Evolutionary conservation across 2,329 filamentous ascomycete genomes (phyloP), one percentile per base, ranked within the genome.

Genomic region (Talaromyces funiculosus): DNA sequence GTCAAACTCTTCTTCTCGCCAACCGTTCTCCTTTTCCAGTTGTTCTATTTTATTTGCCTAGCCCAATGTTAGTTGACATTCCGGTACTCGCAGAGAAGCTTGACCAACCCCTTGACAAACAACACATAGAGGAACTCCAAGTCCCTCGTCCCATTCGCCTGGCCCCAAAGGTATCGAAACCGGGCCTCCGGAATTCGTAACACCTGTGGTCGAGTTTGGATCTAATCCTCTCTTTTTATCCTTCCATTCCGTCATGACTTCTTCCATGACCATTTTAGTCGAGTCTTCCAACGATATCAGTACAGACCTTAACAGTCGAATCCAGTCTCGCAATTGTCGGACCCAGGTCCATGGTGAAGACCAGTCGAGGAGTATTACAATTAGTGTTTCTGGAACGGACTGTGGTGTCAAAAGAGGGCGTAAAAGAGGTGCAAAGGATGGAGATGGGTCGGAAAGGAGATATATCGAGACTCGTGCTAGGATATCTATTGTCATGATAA

Each of bases 1-100:
- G 73, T 99, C 94, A 69, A 99, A 99, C 68, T 96, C 89, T 66
- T 95, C 91, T 75, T 99, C 94, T 75, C 92, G 93, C 92, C 93
- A 99, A 14, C 89, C 86, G 62, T 92, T 87, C 55, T 91, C 92
- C 73, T 90, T 91, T 76, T 97, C 94, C 61, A 99, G 76, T 40
- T 86, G 84, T 70, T 97, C 92, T 73, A 97, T 96, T 73, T 90
- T 92, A 75, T 96, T 90, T 14, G 91, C 84, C 87, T 91, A 66
- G 7, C 61, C 18, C 47, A 49, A 49, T 14, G 42, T 59, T 42
- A 56, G 51, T 26, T 43, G 42, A n/a, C 7, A 14, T 40, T 29
- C 22, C 33, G 16, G n/a, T 14, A 8, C n/a, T 9, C 7, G 33
- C 8, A 35, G 20, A 24, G n/a, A 29, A 75, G 85, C 76, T 24